phyloP scores from a whole-genome alignment of 176 grass and related monocot genomes.

The maize (Zea mays) region DNA sequence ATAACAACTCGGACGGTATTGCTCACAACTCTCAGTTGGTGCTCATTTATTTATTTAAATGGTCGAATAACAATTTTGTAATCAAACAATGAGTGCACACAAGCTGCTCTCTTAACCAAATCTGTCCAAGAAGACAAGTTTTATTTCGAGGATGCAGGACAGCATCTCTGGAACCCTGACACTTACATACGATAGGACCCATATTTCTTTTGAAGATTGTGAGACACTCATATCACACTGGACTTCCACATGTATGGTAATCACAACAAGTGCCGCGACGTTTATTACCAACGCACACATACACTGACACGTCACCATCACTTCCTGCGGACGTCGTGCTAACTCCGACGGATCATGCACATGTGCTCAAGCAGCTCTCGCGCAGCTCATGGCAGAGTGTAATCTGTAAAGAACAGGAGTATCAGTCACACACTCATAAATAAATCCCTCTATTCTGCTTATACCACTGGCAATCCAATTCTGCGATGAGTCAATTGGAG shows the following conservation, averaged over 20 bases:
- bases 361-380: background rate
- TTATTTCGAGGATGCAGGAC: background rate
- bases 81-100: background rate
- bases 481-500: background rate
- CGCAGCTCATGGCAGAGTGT: conserved; percentile 46
- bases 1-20: too few species aligned
- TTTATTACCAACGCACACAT: background rate
- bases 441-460: background rate
- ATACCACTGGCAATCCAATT: background rate
- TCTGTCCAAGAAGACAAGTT: background rate
- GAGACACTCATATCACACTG: background rate
- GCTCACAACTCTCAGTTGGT: background rate
- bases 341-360: background rate
- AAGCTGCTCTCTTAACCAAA: background rate
- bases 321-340: background rate
- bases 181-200: too few species aligned
- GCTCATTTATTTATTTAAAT: background rate
- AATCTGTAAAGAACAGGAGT: conserved; percentile 12
- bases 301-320: background rate
- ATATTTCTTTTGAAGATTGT: background rate
- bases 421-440: background rate
- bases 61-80: background rate
- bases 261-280: background rate
- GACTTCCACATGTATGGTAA: background rate
- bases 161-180: background rate